Evolutionary conservation across 2,329 filamentous ascomycete species (phyloP).

Genomic region (Berkeleyomyces rouxiae): DNA sequence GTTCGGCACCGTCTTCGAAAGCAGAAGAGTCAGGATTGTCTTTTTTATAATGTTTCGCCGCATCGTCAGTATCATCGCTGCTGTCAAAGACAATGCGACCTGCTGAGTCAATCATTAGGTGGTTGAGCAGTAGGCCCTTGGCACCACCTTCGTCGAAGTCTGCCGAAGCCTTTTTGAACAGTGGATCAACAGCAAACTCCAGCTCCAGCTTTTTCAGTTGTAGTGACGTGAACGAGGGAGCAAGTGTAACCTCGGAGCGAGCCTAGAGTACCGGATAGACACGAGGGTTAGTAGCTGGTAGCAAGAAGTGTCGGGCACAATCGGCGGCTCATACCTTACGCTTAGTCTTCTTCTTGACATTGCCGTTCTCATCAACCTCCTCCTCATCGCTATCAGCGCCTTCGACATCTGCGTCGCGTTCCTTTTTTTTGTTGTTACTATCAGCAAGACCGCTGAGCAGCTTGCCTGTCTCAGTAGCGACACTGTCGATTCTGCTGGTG

Average conservation of each 20-base stretch:
- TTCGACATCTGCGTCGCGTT: constrained; percentile 49
- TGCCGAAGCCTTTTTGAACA: constrained; percentile 98
- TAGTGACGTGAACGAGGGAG: constrained; percentile 69
- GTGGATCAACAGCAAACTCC: constrained; percentile 86
- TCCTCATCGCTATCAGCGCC: constrained; percentile 35
- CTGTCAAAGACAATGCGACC: constrained; percentile 97
- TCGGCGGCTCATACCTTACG: constrained; percentile 37
- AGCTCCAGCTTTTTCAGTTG: constrained; percentile 96
- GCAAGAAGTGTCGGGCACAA: not conserved
- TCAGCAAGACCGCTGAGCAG: constrained; percentile 85
- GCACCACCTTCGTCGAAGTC: constrained; percentile 97
- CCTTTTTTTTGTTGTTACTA: constrained; percentile 59
- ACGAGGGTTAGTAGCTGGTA: constrained; percentile 7
- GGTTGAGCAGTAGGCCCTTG: constrained; percentile 85
- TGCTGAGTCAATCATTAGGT: constrained; percentile 83
- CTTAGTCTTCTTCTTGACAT: constrained; percentile 46
- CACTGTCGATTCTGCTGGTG: constrained; percentile 93
- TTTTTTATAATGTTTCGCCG: constrained; percentile 19
- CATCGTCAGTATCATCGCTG: constrained; percentile 63
- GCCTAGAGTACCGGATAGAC: constrained; percentile 30
- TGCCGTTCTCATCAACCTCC: constrained; percentile 45
- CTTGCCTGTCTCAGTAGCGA: constrained; percentile 93
- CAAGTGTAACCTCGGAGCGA: constrained; percentile 82
- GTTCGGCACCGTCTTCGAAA: not conserved
- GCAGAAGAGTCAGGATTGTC: constrained; percentile 16